phyloP scores from a whole-genome alignment of 2,329 filamentous ascomycete genomes.

The Cryphonectria nitschkei region DNA sequence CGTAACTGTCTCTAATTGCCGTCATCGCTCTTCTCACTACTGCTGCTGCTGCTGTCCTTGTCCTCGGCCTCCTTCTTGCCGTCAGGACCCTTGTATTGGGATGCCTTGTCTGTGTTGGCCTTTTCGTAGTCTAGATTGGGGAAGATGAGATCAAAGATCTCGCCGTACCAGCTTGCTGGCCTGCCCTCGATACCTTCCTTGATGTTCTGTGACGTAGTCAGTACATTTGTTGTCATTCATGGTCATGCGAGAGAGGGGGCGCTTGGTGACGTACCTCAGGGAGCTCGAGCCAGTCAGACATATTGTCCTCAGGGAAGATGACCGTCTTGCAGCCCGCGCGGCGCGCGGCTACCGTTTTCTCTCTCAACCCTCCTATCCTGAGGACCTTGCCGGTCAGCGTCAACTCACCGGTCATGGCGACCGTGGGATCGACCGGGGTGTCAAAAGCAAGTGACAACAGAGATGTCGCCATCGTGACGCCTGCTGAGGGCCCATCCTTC shows the following conservation, averaged over 20 bases:
- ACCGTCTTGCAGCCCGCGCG: slow-evolving; percentile 91
- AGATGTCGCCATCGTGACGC: slow-evolving; percentile 98
- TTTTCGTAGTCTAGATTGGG: slow-evolving; percentile 73
- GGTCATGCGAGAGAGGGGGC: slow-evolving; percentile 32
- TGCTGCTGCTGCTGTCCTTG: slow-evolving; percentile 49
- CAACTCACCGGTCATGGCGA: slow-evolving; percentile 97
- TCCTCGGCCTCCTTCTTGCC: slow-evolving; percentile 51
- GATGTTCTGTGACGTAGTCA: slow-evolving; percentile 73
- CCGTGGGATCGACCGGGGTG: slow-evolving; percentile 75
- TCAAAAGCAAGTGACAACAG: slow-evolving; percentile 84
- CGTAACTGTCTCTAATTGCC: slow-evolving; percentile 13
- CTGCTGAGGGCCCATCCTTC: slow-evolving; percentile 91
- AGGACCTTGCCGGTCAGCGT: slow-evolving; percentile 97
- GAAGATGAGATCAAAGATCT: slow-evolving; percentile 93
- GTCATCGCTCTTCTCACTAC: slow-evolving; percentile 50
- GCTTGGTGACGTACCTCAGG: slow-evolving; percentile 74
- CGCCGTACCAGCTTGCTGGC: slow-evolving; percentile 89
- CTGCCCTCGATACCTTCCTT: slow-evolving; percentile 93
- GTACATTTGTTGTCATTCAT: slow-evolving; percentile 11
- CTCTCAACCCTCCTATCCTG: slow-evolving; percentile 87
- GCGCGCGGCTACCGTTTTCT: slow-evolving; percentile 96
- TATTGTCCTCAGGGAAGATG: slow-evolving; percentile 93
- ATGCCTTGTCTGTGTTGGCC: slow-evolving; percentile 74
- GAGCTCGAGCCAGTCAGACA: slow-evolving; percentile 95
- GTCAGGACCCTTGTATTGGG: slow-evolving; percentile 56